Base-by-base conservation (phyloP, 1,139 yeast species). In the Taphrina betulina region DNA sequence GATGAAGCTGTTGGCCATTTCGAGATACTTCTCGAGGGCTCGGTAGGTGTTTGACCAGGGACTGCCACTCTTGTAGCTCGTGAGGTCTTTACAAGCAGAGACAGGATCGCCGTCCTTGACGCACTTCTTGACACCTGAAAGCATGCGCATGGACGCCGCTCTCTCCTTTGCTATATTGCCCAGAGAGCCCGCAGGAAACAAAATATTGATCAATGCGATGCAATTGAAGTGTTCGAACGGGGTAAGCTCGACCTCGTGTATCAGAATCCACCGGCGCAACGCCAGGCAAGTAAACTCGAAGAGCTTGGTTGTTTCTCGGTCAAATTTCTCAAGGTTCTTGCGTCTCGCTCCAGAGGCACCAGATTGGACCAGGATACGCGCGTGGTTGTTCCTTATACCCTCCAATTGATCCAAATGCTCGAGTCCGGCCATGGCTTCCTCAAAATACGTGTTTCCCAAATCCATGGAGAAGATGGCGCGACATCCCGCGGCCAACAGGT, bases 221-320 rank as follows among this genome's bases (percentile, higher is more conserved):
- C 48, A 43, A 19, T 43, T 43, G 28, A 43, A 31, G 7, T 36
- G 38, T 4, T 26, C 23, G 38, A 43, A 43, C n/a, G 48, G 48
- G 5, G 5, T 8, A 5, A 26, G 29, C 12, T n/a, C 26, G 3
- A 43, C 31, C 28, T 43, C 48, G 14, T 43, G 16, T 12, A 50
- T 40, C 2, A 50, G 33, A 33, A 17, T 34, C 54, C 54, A 50
- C 8, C 54, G 45, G 17, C 48, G 48, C 12, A 43, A 12, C 12
- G 48, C 48, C 8, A 22, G 17, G 37, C 48, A 43, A 7, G 48
- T 23, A 31, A 43, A 43, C 22, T 20, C 29, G 29, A 19, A 22
- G 28, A 43, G 20, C 38, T 20, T 29, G 17, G 36, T 7, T 5
- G 48, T 33, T 10, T 43, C 48, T 5, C 48, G 36, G 14, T 29